Conservation (phyloP, 2,329 filamentous ascomycete genomes). For the Fusarium nygamai region DNA sequence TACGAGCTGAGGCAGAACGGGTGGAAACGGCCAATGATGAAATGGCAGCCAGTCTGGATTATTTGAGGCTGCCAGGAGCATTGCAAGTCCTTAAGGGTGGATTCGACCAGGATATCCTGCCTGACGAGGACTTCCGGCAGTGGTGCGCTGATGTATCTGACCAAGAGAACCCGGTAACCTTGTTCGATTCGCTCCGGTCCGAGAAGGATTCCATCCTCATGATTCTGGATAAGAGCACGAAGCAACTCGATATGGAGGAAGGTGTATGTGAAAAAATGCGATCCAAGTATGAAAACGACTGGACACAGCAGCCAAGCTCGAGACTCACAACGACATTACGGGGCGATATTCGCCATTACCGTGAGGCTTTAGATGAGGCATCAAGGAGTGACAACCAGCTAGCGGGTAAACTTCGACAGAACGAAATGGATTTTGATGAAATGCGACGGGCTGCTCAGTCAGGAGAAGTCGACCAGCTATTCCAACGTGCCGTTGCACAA, state of each 20-base stretch:
- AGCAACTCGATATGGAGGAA: conserved; percentile 95
- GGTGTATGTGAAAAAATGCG: conserved; percentile 99
- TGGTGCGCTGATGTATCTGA: conserved; percentile 95
- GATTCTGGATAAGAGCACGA: conserved; percentile 80
- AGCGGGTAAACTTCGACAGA: conserved; percentile 83
- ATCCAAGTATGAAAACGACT: conserved; percentile 93
- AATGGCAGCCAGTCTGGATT: conserved; percentile 95
- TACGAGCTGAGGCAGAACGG: conserved; percentile 91
- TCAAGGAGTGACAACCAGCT: conserved; percentile 86
- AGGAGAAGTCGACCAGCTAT: conserved; percentile 87
- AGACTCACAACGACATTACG: conserved; percentile 87
- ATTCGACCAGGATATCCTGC: conserved; percentile 86
- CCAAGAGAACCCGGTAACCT: conserved; percentile 79
- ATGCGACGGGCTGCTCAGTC: conserved; percentile 91
- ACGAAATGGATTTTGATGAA: conserved; percentile 90
- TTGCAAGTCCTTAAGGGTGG: conserved; percentile 93
- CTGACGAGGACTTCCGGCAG: conserved; percentile 89
- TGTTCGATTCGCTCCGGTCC: conserved; percentile 80
- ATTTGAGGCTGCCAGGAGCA: conserved; percentile 87
- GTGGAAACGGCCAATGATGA: conserved; percentile 94
- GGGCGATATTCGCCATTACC: conserved; percentile 87
- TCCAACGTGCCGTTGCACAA: conserved; percentile 86
- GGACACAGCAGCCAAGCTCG: conserved; percentile 96
- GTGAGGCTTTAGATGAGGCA: conserved; percentile 89
- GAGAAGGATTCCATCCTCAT: conserved; percentile 80